A percentile compares a stretch with the other conserved stretches of the same genome.
Evolutionary conservation across 2,329 filamentous ascomycete species (phyloP).

Genomic region (Coniochaeta sp.): DNA sequence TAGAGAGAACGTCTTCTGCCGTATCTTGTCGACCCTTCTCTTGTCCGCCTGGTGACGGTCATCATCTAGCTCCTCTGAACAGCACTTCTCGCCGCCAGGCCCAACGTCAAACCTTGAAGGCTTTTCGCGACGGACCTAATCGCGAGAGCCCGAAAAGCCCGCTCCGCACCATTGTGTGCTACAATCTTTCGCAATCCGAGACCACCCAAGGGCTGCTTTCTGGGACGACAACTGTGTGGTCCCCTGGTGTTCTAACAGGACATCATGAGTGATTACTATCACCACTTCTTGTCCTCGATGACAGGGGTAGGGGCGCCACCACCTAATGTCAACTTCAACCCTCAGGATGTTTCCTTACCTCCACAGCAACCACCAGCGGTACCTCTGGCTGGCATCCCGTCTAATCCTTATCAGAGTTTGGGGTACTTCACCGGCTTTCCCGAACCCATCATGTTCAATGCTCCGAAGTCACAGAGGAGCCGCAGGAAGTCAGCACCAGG

Average conservation of each 20-base stretch:
- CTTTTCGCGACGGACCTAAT: not conserved
- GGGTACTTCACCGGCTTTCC: slow-evolving; percentile 44
- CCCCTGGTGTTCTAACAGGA: not conserved
- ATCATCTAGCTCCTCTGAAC: not conserved
- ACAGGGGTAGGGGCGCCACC: slow-evolving; percentile 33
- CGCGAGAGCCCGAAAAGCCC: not conserved
- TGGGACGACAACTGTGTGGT: not conserved
- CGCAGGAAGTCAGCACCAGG: slow-evolving; percentile 45
- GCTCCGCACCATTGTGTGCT: not conserved
- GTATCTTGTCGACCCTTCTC: not conserved
- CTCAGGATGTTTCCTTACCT: slow-evolving; percentile 31
- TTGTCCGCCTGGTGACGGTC: not conserved
- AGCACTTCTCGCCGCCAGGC: not conserved
- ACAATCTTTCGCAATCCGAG: not conserved
- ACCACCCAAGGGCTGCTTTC: too few relatives aligned
- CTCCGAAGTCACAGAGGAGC: slow-evolving; percentile 39
- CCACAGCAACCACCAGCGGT: slow-evolving; percentile 24
- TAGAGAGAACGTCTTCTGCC: not conserved
- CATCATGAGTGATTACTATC: slow-evolving; percentile 51
- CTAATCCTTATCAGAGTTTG: slow-evolving; percentile 37
- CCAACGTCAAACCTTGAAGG: not conserved
- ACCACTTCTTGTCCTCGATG: slow-evolving; percentile 47
- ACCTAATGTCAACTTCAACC: slow-evolving; percentile 18
- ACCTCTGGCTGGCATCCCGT: slow-evolving; percentile 23
- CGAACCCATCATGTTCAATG: slow-evolving; percentile 40